A percentile compares a stretch with the other conserved stretches of the same genome.
These are phyloP conservation scores for Pseudoperonospora humuli DNA, from an alignment of 352 stramenopile species.

Conservation along the genomic window DNA sequence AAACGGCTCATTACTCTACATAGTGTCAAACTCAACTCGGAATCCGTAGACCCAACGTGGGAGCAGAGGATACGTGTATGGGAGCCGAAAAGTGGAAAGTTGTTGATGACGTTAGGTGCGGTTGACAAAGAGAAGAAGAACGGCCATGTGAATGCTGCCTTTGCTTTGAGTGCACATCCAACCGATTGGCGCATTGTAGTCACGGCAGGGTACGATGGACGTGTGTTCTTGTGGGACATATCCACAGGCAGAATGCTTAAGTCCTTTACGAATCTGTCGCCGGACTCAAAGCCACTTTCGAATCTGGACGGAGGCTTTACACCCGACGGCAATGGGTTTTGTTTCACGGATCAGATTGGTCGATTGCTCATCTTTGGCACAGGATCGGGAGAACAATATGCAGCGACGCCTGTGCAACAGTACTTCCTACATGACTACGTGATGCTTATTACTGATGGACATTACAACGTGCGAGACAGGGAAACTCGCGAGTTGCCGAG, in stretches of 20 bases:
- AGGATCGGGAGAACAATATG: constrained; percentile 56
- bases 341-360: constrained; percentile 79
- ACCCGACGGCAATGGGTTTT: constrained; percentile 56
- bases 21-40: constrained; percentile 53
- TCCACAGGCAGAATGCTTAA: constrained; percentile 54
- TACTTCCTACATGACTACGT: constrained; percentile 89
- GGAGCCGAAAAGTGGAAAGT: constrained; percentile 40
- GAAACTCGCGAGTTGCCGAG: constrained; percentile 82
- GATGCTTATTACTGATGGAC: constrained; percentile 77
- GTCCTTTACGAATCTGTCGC: constrained; percentile 48
- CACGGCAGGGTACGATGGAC: constrained; percentile 77
- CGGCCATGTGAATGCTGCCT: constrained; percentile 71
- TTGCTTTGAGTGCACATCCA: constrained; percentile 73
- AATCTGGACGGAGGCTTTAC: constrained; percentile 76
- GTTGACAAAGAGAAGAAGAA: constrained; percentile 49
- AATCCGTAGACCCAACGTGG: constrained; percentile 36
- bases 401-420: constrained; percentile 66
- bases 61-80: constrained; percentile 63
- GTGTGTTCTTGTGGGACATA: constrained; percentile 83
- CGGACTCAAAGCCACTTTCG: constrained; percentile 47
- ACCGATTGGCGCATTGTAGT: constrained; percentile 65
- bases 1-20: constrained; percentile 58
- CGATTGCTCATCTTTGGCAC: constrained; percentile 73
- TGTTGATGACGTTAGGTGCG: constrained; percentile 56
- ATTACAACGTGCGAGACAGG: constrained; percentile 86